Evolutionary conservation across 495 filamentous ascomycete genomes (phyloP).

Genomic region (Cairneyella variabilis): DNA sequence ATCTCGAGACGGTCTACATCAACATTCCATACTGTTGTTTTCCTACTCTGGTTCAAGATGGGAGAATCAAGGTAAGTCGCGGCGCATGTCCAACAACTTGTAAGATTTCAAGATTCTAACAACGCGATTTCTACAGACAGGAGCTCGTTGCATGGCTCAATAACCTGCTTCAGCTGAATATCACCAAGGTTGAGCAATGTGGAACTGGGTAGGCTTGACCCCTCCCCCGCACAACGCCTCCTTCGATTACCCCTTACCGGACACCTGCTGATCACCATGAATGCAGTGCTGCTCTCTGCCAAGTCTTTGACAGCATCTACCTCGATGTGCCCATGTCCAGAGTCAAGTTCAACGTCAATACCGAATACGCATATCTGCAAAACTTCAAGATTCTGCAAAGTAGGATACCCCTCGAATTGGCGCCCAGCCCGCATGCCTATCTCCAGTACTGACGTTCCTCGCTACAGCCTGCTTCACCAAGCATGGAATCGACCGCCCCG

Average conservation of each 20-base stretch:
- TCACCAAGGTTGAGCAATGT: conserved; percentile 98
- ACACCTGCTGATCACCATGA: conserved; percentile 2
- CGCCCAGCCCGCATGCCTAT: conserved; percentile 1
- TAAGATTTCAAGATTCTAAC: conserved; percentile 11
- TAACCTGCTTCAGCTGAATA: conserved; percentile 92
- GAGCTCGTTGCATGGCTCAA: conserved; percentile 97
- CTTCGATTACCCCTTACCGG: conserved; percentile 9
- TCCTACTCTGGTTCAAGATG: conserved; percentile 17
- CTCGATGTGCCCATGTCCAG: conserved; percentile 92
- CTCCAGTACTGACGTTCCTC: background rate
- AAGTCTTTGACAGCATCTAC: conserved; percentile 97
- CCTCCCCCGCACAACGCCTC: conserved; percentile 30
- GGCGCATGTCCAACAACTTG: conserved; percentile 10
- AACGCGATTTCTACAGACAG: conserved; percentile 57
- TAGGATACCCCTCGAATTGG: background rate
- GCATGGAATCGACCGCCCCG: conserved; percentile 79
- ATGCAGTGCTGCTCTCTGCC: conserved; percentile 86
- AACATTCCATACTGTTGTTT: too few species aligned
- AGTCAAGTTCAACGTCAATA: conserved; percentile 97
- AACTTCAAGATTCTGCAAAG: conserved; percentile 93
- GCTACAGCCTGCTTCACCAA: conserved; percentile 73
- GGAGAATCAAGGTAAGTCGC: conserved; percentile 28
- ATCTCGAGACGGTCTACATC: too few species aligned
- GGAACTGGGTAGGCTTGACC: conserved; percentile 79
- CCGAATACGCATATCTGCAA: conserved; percentile 94